These are phyloP conservation scores for Puya raimondii DNA, from an alignment of 176 grass and related monocot species.

Conservation along the genomic window DNA sequence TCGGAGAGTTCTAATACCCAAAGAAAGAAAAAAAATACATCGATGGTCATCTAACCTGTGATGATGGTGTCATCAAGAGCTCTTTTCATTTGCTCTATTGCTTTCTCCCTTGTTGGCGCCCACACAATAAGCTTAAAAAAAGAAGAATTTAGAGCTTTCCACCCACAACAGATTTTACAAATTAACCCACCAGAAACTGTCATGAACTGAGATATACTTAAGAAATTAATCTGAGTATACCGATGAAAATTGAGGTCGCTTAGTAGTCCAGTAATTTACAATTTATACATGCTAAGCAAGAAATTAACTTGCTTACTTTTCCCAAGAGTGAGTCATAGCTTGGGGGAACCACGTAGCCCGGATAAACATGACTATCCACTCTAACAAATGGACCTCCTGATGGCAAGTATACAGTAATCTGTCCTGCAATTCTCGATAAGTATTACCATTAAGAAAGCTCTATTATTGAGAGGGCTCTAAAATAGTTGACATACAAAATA, in stretches of 20 bases:
- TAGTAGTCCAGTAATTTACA: too few species aligned
- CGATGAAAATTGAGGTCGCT: too few species aligned
- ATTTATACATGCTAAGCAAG: background rate
- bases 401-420: slow-evolving; percentile 50
- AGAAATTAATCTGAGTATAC: background rate
- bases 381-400: slow-evolving; percentile 49
- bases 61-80: slow-evolving; percentile 40
- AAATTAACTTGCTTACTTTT: slow-evolving; percentile 27
- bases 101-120: slow-evolving; percentile 51
- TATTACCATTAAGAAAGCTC: too few species aligned
- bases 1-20: background rate
- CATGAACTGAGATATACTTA: background rate
- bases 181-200: background rate
- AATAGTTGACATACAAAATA: too few species aligned
- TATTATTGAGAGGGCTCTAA: too few species aligned
- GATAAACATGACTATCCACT: slow-evolving; percentile 57
- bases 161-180: background rate
- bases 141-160: slow-evolving; percentile 3
- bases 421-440: slow-evolving; percentile 20
- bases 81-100: slow-evolving; percentile 52
- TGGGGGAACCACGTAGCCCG: slow-evolving; percentile 45
- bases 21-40: background rate
- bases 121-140: slow-evolving; percentile 40
- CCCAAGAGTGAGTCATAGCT: slow-evolving; percentile 45
- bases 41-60: slow-evolving; percentile 21